Evolutionary conservation across 306 rosid genomes (phyloP), one percentile per base, ranked within the genome.

Genomic region (Arachis hypogaea): DNA sequence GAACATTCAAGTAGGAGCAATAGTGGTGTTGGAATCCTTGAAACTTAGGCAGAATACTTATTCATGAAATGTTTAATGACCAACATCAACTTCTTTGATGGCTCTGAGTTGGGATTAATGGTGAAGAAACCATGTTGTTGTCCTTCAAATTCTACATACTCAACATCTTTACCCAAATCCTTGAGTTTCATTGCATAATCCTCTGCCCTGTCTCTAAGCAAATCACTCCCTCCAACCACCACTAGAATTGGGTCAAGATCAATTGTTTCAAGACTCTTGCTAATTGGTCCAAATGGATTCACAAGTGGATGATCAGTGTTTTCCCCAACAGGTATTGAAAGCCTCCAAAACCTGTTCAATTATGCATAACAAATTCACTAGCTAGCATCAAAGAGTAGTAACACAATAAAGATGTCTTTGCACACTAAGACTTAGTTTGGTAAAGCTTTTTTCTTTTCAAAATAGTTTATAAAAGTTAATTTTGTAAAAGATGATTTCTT

Each of bases 81-180:
- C 3, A 63, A 41, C 98, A 90, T 93, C 82, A 88, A 77, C 51
- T 71, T 42, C 3, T 81, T 80, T 14, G 93, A 66, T 29, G 84
- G 82, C 47, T 87, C 79, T 2, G 93, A 85, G 29, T 84, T 50
- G 7, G 98, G 98, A 80, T 86, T 46, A 58, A 90, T 45, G 44
- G 97, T 86, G 83, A 93, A 88, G 86, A 93, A 93, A 0, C 96
- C 98, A 65, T 93, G 98, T 47, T 89, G 97, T 47, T 82, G 59
- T 60, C 96, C 97, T 77, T 87, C 88, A 82, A 90, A 93, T 71
- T 87, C 92, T 5, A 75, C 87, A 61, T 86, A 87, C 69, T 83
- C 88, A 7, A 90, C 47, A 63, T 83, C 69, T 56, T 90, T 88
- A 22, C 97, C 93, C 90, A 85, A 85, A 11, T 55, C 18, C 73